Evolutionary conservation across 495 filamentous ascomycete genomes (phyloP).

Genomic region (Letharia lupina): DNA sequence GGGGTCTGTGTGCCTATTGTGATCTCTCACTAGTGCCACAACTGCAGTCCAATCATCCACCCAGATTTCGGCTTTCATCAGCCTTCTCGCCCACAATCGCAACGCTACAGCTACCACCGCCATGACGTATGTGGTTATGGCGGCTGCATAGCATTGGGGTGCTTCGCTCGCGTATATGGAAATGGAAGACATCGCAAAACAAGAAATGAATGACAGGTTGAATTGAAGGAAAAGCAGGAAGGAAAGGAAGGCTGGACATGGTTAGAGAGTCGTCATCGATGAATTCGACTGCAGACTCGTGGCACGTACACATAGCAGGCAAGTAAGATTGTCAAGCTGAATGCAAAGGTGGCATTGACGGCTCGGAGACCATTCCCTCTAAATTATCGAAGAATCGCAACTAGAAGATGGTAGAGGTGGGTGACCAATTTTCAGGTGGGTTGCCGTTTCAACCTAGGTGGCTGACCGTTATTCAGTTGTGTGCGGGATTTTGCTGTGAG

Average conservation of each 20-base stretch:
- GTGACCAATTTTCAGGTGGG: too few species aligned
- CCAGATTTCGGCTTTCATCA: conserved; percentile 11
- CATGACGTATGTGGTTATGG: neutral
- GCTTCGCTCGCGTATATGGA: neutral
- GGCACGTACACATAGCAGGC: neutral
- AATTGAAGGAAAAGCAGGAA: neutral
- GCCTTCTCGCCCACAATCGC: conserved; percentile 10
- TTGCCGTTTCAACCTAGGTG: too few species aligned
- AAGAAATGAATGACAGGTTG: neutral
- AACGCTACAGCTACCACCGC: conserved; percentile 3
- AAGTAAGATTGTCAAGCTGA: neutral
- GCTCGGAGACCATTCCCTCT: too few species aligned
- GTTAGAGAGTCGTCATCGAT: neutral
- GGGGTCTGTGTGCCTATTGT: neutral
- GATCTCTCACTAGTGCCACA: conserved; percentile 9
- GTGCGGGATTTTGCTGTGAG: too few species aligned
- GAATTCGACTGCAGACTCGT: neutral
- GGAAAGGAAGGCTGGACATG: neutral
- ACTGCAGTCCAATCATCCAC: conserved; percentile 21
- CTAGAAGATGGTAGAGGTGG: too few species aligned
- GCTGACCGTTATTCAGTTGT: too few species aligned
- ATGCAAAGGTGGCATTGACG: neutral
- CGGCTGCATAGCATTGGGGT: neutral
- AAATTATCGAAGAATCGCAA: too few species aligned
- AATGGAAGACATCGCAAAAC: neutral